Conservation (phyloP, 169 alveolate genomes). For the Cytauxzoon felis region DNA sequence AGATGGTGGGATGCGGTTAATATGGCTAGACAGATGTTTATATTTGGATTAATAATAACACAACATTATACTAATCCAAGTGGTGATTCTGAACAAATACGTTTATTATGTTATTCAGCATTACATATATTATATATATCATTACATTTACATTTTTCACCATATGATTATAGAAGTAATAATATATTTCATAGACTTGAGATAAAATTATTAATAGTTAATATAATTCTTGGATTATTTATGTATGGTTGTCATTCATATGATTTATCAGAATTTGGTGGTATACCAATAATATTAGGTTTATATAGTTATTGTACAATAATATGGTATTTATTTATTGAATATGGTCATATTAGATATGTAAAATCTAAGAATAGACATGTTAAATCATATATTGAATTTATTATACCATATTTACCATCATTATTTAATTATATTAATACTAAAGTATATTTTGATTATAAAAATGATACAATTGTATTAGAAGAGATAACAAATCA, state of each 20-base stretch:
- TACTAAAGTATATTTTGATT: slow-evolving; percentile 42
- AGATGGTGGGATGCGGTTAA: slow-evolving; percentile 58
- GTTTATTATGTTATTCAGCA: slow-evolving; percentile 12
- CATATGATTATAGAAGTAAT: slow-evolving; percentile 35
- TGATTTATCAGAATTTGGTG: slow-evolving; percentile 45
- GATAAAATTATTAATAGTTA: slow-evolving; percentile 4
- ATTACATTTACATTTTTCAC: slow-evolving; percentile 16
- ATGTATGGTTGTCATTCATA: slow-evolving; percentile 46
- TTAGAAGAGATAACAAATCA: slow-evolving; percentile 9
- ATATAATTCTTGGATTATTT: slow-evolving; percentile 19
- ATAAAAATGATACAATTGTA: slow-evolving; percentile 40
- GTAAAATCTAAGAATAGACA: slow-evolving; percentile 19
- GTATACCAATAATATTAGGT: slow-evolving; percentile 34
- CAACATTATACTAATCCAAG: slow-evolving; percentile 26
- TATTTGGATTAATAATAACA: slow-evolving; percentile 25
- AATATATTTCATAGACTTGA: slow-evolving; percentile 19
- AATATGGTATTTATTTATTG: slow-evolving; percentile 25
- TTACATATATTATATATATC: slow-evolving; percentile 21
- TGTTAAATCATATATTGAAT: not conserved
- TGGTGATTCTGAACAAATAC: slow-evolving; percentile 41
- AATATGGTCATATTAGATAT: slow-evolving; percentile 16
- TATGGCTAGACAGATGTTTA: slow-evolving; percentile 25
- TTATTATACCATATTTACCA: slow-evolving; percentile 17
- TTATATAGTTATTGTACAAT: slow-evolving; percentile 25
- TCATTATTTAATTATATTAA: slow-evolving; percentile 16